Evolutionary conservation across 257 asterid genomes (phyloP).

Genomic region (Schizonepeta tenuifolia): DNA sequence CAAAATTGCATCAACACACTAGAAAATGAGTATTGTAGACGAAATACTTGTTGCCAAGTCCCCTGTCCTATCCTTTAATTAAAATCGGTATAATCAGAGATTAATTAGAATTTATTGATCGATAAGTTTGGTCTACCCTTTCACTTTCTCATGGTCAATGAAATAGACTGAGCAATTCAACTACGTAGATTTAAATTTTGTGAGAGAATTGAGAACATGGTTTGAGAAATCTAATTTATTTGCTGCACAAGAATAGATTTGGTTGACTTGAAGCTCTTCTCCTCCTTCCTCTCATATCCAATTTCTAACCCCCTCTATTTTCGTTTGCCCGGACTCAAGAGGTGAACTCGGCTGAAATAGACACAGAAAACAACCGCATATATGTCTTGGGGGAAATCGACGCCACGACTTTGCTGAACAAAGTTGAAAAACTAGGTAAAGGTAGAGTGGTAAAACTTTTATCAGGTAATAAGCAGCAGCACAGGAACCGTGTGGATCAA

Average conservation of each 20-base stretch:
- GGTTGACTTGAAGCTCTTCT: neutral
- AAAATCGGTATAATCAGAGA: too few species aligned
- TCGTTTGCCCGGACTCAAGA: slow-evolving; percentile 25
- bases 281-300: neutral
- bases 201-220: neutral
- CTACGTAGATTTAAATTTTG: neutral
- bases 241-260: neutral
- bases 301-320: neutral
- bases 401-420: slow-evolving; percentile 25
- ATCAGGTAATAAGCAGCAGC: slow-evolving; percentile 2
- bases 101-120: too few species aligned
- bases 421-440: slow-evolving; percentile 33
- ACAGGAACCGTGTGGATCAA: neutral
- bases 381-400: slow-evolving; percentile 32
- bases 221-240: neutral
- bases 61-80: too few species aligned
- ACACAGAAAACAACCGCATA: slow-evolving; percentile 30
- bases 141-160: neutral
- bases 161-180: neutral
- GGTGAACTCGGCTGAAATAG: slow-evolving; percentile 25
- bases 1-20: neutral
- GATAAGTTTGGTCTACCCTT: too few species aligned
- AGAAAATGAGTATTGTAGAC: too few species aligned
- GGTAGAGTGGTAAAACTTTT: slow-evolving; percentile 34
- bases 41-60: too few species aligned